Conservation (phyloP, 345 rosid species). For the Aurinia saxatilis region DNA sequence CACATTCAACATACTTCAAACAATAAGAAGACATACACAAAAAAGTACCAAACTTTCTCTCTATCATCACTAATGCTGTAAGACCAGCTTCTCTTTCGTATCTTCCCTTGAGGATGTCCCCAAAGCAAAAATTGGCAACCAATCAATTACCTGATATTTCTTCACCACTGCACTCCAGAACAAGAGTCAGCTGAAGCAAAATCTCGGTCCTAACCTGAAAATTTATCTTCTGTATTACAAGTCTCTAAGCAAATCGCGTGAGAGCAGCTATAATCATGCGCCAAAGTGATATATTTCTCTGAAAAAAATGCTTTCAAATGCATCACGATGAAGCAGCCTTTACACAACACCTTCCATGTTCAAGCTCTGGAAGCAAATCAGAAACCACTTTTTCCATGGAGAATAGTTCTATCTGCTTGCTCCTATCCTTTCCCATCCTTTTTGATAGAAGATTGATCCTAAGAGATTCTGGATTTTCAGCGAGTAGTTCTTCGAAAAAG, state of each 20-base stretch:
- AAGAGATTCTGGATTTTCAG: constrained; percentile 24
- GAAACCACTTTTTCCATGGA: constrained; percentile 50
- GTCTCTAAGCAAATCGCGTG: constrained; percentile 9
- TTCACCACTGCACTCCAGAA: constrained; percentile 1
- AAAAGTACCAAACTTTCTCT: background rate
- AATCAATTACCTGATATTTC: constrained; percentile 11
- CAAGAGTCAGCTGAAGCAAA: background rate
- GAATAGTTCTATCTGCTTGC: constrained; percentile 28
- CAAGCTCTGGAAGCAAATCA: constrained; percentile 63
- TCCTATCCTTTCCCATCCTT: constrained; percentile 32
- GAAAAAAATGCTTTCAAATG: background rate
- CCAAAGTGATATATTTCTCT: background rate
- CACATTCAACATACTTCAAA: background rate
- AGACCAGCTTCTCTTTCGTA: constrained; percentile 10
- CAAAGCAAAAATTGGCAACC: background rate
- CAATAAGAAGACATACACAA: background rate
- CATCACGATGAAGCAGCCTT: constrained; percentile 44
- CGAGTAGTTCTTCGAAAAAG: constrained; percentile 47
- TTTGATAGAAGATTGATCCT: constrained; percentile 50
- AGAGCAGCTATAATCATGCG: background rate
- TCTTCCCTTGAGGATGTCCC: background rate
- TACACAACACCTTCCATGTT: constrained; percentile 38
- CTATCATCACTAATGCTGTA: background rate
- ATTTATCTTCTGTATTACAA: constrained; percentile 8
- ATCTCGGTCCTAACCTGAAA: background rate